Percentiles rank a stretch among this genome's conserved stretches.
Evolutionary conservation across 192 early-diverging fungal species (phyloP).

Genomic region (Entomortierella beljakovae): DNA sequence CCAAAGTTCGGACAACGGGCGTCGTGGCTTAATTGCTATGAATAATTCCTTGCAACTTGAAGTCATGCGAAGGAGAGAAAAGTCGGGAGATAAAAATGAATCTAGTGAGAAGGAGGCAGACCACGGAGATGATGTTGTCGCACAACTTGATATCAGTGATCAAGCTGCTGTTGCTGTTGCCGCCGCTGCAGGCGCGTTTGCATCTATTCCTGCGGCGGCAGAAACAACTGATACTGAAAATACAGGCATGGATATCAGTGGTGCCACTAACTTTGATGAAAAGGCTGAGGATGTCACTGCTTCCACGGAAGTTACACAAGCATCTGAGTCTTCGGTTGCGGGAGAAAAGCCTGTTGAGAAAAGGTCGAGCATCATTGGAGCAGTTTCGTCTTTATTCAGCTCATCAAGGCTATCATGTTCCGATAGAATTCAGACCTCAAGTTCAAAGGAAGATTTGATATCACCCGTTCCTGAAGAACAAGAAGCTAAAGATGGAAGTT

Average conservation of each 20-base stretch:
- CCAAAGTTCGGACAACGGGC: conserved; percentile 9
- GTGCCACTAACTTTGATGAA: not conserved
- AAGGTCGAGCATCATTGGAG: conserved; percentile 35
- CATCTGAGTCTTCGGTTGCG: not conserved
- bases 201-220: no score
- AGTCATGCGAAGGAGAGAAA: conserved; percentile 6
- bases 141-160: conserved; percentile 30
- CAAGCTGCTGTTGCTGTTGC: conserved; percentile 7
- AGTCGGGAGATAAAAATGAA: not conserved
- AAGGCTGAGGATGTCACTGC: no score
- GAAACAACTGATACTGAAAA: no score
- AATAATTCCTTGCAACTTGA: conserved; percentile 22
- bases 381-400: conserved; percentile 18
- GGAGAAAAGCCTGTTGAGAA: conserved; percentile 29
- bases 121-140: conserved; percentile 4
- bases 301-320: conserved; percentile 46
- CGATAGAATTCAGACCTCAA: conserved; percentile 1
- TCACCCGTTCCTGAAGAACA: conserved; percentile 4
- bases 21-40: conserved; percentile 17
- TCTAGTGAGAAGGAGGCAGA: not conserved
- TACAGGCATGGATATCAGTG: no score
- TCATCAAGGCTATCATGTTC: conserved; percentile 6
- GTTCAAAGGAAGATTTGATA: conserved; percentile 20
- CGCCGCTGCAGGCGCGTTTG: not conserved
- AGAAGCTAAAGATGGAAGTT: not conserved